These are phyloP conservation scores for Aquanectria penicillioides DNA, from an alignment of 2,329 filamentous ascomycete genomes.

Conservation along the genomic window DNA sequence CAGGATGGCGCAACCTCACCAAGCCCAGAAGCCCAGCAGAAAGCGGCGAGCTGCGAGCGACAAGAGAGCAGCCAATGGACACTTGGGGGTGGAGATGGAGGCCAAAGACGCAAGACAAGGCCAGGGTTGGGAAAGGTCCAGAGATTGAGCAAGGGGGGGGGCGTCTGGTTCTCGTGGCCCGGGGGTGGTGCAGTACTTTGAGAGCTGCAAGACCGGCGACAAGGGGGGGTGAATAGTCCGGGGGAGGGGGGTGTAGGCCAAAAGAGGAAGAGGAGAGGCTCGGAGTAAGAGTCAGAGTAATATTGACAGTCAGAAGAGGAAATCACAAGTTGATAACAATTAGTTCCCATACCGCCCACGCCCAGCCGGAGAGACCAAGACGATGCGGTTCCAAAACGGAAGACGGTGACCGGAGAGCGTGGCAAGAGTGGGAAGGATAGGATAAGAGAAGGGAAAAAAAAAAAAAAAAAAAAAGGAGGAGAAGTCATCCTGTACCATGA, in stretches of 20 bases:
- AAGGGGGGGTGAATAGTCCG: background rate
- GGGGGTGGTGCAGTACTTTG: too few species aligned
- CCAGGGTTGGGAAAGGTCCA: slow-evolving; percentile 12
- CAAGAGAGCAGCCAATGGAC: too few species aligned
- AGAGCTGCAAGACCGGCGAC: background rate
- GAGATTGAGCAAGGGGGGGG: slow-evolving; percentile 1
- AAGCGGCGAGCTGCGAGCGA: too few species aligned
- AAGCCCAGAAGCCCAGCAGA: slow-evolving; percentile 11
- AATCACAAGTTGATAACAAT: background rate
- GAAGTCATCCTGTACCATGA: slow-evolving; percentile 2
- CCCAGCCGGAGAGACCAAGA: too few species aligned
- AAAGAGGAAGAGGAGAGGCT: background rate
- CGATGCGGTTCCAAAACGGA: slow-evolving; percentile 3
- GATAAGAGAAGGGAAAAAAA: too few species aligned
- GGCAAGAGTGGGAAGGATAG: too few species aligned
- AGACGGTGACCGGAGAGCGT: too few species aligned
- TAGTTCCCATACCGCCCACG: too few species aligned
- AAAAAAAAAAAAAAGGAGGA: background rate
- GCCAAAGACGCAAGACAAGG: slow-evolving; percentile 16
- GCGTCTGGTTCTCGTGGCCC: background rate
- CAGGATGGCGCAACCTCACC: slow-evolving; percentile 42
- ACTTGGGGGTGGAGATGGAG: slow-evolving; percentile 14
- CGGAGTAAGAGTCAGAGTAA: slow-evolving; percentile 2
- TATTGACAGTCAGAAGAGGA: slow-evolving; percentile 7
- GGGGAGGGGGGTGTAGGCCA: background rate